Evolutionary conservation across 805 yeast genomes (phyloP), one percentile per base, ranked within the genome.

Genomic region (Zygoascus bituminiphila): DNA sequence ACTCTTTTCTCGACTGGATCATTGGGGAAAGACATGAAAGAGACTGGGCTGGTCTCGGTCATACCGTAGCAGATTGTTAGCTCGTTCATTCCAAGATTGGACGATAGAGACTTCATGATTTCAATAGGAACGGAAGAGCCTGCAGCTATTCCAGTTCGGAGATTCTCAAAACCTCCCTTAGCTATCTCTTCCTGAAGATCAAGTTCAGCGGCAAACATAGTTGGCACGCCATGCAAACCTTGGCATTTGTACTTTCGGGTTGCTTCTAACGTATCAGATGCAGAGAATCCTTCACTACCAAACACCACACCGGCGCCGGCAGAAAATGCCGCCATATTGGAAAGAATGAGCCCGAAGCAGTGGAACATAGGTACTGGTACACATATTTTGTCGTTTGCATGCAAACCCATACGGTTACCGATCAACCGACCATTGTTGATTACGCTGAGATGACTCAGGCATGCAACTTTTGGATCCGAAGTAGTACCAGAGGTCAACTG

Each of bases 401-500:
- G 25, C 15, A 61, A 53, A 19, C 57, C 58, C 59, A 61, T 55
- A 17, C 63, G 51, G 19, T 46, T 25, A 14, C 59, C 64, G 38
- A 58, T 56, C 36, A 58, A 50, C 12, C 33, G n/a, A 20, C 63
- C 65, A 44, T 61, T 61, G 51, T 61, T 61, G 46, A 59, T 54
- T n/a, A 61, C 46, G 40, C 50, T 54, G 29, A 40, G 35, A 42
- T 61, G 65, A 22, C 63, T 54, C 46, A 61, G 44, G 23, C 60
- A 54, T 4, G 64, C 50, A 19, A 61, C 51, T 51, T 61, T 61
- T 10, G 65, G 64, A 25, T 43, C 49, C 0, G 62, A 54, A 10
- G 65, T 61, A 14, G 65, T 61, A 14, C 65, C 65, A 2, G 64
- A 61, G 2, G 65, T 61, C 56, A 61, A 61, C 46, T 61, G 65